Conservation (phyloP, 495 filamentous ascomycete genomes). For the Penicillium paradoxum region DNA sequence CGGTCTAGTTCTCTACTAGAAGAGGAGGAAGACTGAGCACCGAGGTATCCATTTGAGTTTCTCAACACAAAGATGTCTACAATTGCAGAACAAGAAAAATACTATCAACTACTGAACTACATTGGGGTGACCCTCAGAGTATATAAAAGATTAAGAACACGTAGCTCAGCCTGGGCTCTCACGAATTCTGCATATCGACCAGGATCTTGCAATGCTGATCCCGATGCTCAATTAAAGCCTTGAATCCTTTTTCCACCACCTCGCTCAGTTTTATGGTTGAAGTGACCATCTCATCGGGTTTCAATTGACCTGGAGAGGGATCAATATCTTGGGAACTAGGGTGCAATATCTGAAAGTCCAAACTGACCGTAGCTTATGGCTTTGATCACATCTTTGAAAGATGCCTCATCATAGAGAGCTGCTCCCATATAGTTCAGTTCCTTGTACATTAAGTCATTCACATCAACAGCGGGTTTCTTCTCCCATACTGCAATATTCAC, state of each 20-base stretch:
- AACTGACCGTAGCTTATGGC: not conserved
- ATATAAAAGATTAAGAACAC: no score
- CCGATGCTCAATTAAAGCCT: not conserved
- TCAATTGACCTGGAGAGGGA: not conserved
- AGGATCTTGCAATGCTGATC: not conserved
- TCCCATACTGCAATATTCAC: conserved; percentile 64
- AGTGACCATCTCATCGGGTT: not conserved
- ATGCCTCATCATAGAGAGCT: not conserved
- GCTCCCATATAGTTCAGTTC: not conserved
- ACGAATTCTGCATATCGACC: not conserved
- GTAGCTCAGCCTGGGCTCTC: no score
- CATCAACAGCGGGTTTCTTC: conserved; percentile 16
- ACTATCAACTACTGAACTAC: no score
- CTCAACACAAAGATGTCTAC: no score
- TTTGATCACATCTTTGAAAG: not conserved
- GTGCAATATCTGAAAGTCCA: not conserved
- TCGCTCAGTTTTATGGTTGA: not conserved
- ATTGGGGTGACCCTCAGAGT: no score
- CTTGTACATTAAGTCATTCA: not conserved
- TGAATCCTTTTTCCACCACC: not conserved
- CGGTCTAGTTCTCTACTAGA: no score
- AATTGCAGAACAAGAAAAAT: no score
- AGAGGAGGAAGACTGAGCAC: no score
- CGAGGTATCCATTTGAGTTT: no score
- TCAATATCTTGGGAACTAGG: not conserved